These are phyloP conservation scores for Gossypium gossypioides DNA, from an alignment of 441 rosid genomes.

Conservation along the genomic window DNA sequence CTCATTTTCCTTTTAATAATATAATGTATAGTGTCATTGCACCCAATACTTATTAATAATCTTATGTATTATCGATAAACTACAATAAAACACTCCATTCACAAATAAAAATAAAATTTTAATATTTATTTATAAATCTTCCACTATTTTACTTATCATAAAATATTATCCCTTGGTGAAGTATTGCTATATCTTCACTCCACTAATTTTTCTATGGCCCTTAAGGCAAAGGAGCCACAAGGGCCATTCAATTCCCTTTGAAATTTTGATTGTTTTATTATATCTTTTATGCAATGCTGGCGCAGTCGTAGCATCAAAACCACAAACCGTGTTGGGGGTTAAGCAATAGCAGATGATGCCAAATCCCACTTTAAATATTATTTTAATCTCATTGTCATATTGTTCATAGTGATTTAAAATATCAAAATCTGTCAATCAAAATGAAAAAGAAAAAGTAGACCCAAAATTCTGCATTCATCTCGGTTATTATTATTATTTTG, in stretches of 20 bases:
- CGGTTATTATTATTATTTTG: neutral
- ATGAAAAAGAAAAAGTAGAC: slow-evolving; percentile 13
- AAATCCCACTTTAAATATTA: slow-evolving; percentile 33
- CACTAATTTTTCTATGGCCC: slow-evolving; percentile 22
- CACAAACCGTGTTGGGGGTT: slow-evolving; percentile 23
- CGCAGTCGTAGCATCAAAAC: slow-evolving; percentile 25
- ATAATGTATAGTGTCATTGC: too few species aligned
- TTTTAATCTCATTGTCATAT: slow-evolving; percentile 19
- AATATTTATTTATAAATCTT: too few species aligned
- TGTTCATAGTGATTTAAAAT: slow-evolving; percentile 18
- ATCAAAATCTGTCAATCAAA: slow-evolving; percentile 6
- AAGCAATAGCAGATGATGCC: slow-evolving; percentile 30
- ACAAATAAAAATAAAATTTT: too few species aligned
- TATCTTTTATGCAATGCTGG: slow-evolving; percentile 13
- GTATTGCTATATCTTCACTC: slow-evolving; percentile 24
- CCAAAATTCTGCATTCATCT: neutral
- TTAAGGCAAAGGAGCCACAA: slow-evolving; percentile 22
- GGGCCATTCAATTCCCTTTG: neutral
- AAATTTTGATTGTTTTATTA: neutral
- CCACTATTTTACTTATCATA: too few species aligned
- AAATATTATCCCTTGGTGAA: neutral
- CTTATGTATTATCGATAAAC: too few species aligned
- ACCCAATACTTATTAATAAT: too few species aligned
- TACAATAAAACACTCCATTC: too few species aligned
- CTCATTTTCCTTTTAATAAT: too few species aligned